Evolutionary conservation across 345 rosid genomes (phyloP).

Genomic region (Eucalyptus tenuipes): DNA sequence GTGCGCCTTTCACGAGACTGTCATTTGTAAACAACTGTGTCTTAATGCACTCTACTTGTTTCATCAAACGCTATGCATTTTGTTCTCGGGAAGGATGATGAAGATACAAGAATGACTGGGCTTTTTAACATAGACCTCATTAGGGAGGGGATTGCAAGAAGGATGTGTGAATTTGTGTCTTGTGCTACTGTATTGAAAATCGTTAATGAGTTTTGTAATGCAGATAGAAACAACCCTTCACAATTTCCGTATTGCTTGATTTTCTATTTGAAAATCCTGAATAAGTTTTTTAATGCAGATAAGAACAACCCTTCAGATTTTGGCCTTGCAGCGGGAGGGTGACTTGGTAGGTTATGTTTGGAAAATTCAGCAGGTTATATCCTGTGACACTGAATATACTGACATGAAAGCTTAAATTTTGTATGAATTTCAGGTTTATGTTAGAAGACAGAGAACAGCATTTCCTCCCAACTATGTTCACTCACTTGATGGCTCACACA

Average conservation of each 20-base stretch:
- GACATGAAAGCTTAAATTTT: not conserved
- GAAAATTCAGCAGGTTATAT: not conserved
- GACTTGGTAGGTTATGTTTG: conserved; percentile 37
- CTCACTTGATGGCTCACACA: conserved; percentile 94
- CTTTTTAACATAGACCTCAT: not conserved
- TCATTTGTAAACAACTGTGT: not conserved
- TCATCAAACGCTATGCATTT: not conserved
- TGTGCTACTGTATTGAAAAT: not conserved
- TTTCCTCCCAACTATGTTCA: conserved; percentile 98
- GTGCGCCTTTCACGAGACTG: not conserved
- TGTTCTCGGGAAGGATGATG: not conserved
- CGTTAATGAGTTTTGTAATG: conserved; percentile 2
- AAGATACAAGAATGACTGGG: not conserved
- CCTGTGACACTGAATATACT: not conserved
- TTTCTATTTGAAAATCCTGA: not conserved
- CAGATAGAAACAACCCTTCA: conserved; percentile 91
- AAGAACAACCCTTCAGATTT: conserved; percentile 83
- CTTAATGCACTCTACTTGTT: not conserved
- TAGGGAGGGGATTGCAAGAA: not conserved
- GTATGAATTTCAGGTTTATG: conserved; percentile 42
- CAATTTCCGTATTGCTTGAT: conserved; percentile 1
- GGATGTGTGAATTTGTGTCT: not conserved
- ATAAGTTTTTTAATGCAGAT: conserved; percentile 39
- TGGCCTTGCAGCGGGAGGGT: conserved; percentile 85
- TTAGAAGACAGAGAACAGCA: conserved; percentile 88